phyloP scores from a whole-genome alignment of 2,329 filamentous ascomycete genomes.

The Exserohilum turcica region DNA sequence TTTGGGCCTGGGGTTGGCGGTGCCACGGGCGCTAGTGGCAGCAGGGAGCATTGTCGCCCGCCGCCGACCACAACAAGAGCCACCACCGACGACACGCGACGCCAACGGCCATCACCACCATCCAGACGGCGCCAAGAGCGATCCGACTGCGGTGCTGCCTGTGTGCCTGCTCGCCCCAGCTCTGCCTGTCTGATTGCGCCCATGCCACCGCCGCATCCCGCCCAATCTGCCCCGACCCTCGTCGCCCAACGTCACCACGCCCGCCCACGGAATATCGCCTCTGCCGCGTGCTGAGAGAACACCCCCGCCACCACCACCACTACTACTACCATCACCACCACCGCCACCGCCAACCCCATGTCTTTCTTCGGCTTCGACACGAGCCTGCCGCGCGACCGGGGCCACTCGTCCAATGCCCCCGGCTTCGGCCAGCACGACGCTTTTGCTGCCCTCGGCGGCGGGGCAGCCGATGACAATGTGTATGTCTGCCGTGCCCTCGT shows the following conservation, averaged over 20 bases:
- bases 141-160: neutral
- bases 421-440: conserved; percentile 90
- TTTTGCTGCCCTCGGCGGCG: conserved; percentile 77
- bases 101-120: neutral
- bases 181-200: neutral
- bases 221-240: conserved; percentile 1
- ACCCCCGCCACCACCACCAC: conserved; percentile 17
- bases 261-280: conserved; percentile 9
- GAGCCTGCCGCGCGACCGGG: conserved; percentile 64
- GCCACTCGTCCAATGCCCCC: conserved; percentile 70
- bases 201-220: conserved; percentile 5
- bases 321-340: conserved; percentile 9
- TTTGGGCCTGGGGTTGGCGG: neutral
- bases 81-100: neutral
- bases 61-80: neutral
- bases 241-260: conserved; percentile 28
- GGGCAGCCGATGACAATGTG: conserved; percentile 63
- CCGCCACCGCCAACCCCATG: conserved; percentile 59
- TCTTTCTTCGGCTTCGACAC: conserved; percentile 92
- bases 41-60: too few species aligned
- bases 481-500: conserved; percentile 54
- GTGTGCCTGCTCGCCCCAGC: neutral
- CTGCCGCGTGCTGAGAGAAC: conserved; percentile 2
- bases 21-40: neutral
- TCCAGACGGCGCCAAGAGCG: neutral